Evolutionary conservation across 1,284 basidiomycete species (phyloP).

Genomic region (Cystobasidiaceae sp.): DNA sequence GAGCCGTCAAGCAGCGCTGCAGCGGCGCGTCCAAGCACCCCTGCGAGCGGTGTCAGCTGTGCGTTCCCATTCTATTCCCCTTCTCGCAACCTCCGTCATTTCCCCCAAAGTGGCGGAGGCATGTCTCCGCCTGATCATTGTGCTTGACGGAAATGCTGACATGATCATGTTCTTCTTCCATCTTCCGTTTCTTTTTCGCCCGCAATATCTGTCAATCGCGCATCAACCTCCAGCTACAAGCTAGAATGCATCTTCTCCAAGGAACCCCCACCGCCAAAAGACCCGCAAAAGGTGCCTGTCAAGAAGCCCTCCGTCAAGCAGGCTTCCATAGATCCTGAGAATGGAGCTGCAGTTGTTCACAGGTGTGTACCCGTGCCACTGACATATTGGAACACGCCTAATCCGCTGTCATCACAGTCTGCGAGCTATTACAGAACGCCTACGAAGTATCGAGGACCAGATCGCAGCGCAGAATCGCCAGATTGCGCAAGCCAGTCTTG

Average conservation of each 20-base stretch:
- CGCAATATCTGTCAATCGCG: background rate
- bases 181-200: too few relatives aligned
- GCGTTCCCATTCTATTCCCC: background rate
- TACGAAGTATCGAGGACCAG: conserved; percentile 23
- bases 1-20: conserved; percentile 29
- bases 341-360: conserved; percentile 23
- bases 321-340: conserved; percentile 18
- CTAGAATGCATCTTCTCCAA: conserved; percentile 29
- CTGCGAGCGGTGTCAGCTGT: conserved; percentile 32
- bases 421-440: conserved; percentile 25
- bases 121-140: background rate
- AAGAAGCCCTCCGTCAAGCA: conserved; percentile 15
- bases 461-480: conserved; percentile 6
- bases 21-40: conserved; percentile 23
- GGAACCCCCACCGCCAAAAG: conserved; percentile 9
- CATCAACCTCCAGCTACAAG: conserved; percentile 14
- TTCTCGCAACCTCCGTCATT: background rate
- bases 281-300: conserved; percentile 6
- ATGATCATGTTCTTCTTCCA: background rate
- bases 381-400: background rate
- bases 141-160: background rate
- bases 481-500: background rate
- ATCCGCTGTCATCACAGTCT: conserved; percentile 1
- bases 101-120: background rate
- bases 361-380: background rate